Base-by-base conservation (phyloP, 306 rosid species). In the Amphicarpaea edgeworthii region DNA sequence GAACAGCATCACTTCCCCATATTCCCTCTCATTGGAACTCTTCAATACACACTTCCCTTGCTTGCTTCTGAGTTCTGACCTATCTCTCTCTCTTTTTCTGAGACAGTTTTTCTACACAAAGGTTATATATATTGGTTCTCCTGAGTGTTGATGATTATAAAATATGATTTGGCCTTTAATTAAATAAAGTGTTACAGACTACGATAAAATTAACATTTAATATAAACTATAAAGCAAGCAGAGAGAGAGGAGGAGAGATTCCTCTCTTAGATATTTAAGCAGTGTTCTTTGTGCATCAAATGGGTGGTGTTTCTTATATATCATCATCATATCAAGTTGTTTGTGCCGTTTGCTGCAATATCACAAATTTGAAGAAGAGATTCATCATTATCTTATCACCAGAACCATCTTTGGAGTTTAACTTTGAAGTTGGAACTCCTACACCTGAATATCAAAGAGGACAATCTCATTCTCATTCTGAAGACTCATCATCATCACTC, bases 1-100 rank as follows among this genome's bases (percentile, higher is more conserved):
- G 30, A 67, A 83, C 43, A 66, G 86, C 53, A 83, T 80, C 90
- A 86, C 9, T 70, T 87, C 81, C 91, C 90, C 76, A 86, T 85
- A 77, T 86, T 86, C 87, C 84, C 85, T 89, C 72, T 76, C 86
- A 86, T 89, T 66, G 91, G 89, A 68, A 91, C 90, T 86, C 88
- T 78, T 86, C 74, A 87, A 77, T n/a, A n/a, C 83, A 67, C 24
- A 64, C 86, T 15, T 6, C 75, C 51, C 47, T 55, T 17, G 24
- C 63, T 60, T 47, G 54, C 54, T 49, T 49, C 40, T 34, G 40
- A n/a, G 2, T 10, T 47, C 28, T 24, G 28, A 24, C 37, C 37
- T 16, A 0, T 4, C 55, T 6, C 0, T 26, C 19, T 19, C 61
- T 54, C 49, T n/a, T 54, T 47, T 45, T 23, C 65, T 20, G 16